These are phyloP conservation scores for Pestalotiopsis sp. DNA, from an alignment of 2,329 filamentous ascomycete genomes.

Conservation along the genomic window DNA sequence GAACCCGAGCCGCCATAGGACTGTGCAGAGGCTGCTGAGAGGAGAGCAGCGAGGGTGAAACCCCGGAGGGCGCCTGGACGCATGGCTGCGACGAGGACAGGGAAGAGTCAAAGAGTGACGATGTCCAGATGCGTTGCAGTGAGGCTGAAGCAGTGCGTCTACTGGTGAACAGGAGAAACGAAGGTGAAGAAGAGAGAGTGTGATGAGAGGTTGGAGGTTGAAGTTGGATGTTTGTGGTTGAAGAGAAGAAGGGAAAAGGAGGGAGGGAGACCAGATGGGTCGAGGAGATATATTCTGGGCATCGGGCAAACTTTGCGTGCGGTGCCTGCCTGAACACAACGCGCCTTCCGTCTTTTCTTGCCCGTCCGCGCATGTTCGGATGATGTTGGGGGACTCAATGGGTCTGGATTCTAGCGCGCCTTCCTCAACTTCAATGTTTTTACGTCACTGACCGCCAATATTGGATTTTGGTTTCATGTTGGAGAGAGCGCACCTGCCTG, in stretches of 20 bases:
- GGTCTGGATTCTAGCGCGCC: neutral
- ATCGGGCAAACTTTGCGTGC: neutral
- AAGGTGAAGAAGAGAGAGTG: neutral
- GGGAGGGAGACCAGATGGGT: constrained; percentile 8
- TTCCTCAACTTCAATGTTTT: neutral
- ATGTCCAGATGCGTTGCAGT: neutral
- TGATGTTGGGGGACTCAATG: neutral
- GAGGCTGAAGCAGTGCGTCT: neutral
- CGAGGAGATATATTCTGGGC: constrained; percentile 8
- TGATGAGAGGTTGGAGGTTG: constrained; percentile 13
- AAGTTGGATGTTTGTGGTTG: constrained; percentile 12
- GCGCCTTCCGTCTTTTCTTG: constrained; percentile 4
- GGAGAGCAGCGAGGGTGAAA: constrained; percentile 11
- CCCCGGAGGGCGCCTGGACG: constrained; percentile 8
- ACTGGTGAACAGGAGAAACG: neutral
- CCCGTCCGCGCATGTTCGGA: neutral
- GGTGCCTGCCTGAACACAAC: neutral
- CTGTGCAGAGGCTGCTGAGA: constrained; percentile 6
- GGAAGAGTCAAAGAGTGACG: neutral
- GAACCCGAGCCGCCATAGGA: constrained; percentile 1
- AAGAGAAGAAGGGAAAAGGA: constrained; percentile 15
- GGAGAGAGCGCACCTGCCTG: no score
- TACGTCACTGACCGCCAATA: neutral
- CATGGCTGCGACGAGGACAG: constrained; percentile 3
- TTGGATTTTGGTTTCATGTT: no score